Base-by-base conservation (phyloP, 352 stramenopile genomes). In the Pythium coloratum region DNA sequence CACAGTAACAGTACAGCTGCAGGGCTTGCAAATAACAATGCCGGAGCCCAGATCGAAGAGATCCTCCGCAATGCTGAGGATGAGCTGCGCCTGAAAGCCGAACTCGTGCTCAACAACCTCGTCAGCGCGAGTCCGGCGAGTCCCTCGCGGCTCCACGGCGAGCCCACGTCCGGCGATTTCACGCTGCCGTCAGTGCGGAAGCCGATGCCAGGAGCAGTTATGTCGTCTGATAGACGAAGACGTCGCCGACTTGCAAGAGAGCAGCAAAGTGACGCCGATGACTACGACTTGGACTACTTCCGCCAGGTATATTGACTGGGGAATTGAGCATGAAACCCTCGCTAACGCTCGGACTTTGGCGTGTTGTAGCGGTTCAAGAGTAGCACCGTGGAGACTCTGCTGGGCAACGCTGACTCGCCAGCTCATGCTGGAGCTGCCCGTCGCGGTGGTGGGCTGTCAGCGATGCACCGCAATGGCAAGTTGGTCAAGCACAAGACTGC, bases 11-110 rank as follows among this genome's bases (percentile, higher is more conserved):
- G 60, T 26, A 32, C 46, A 6, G 28, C 24, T 2, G 87, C 32
- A 28, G 38, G 20, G 3, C 16, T 49, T 6, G 30, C 49, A 20
- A 66, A 54, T 51, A 71, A 71, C 66, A 62, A 77, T 83, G 30
- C 67, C 68, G 49, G 80, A 64, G 33, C 82, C 24, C 63, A 75
- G 63, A 63, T 95, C 57, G 76, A 91, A 32, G 81, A 86, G 50
- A 92, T 95, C 40, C 59, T 95, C 30, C 71, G 92, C 64, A 75
- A 77, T 26, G 86, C 86, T 0, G 86, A 95, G 58, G 32, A 66
- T 9, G 86, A 95, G 50, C 71, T 95, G 62, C 76, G 79, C n/a
- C 64, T 76, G n/a, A 95, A 94, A 74, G 86, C 84, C 18, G 84
- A 95, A 60, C 75, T 95, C 28, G 83, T 95, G 36, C 76, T 93